Conservation (phyloP, 495 filamentous ascomycete species). For the Trichoderma gamsii region DNA sequence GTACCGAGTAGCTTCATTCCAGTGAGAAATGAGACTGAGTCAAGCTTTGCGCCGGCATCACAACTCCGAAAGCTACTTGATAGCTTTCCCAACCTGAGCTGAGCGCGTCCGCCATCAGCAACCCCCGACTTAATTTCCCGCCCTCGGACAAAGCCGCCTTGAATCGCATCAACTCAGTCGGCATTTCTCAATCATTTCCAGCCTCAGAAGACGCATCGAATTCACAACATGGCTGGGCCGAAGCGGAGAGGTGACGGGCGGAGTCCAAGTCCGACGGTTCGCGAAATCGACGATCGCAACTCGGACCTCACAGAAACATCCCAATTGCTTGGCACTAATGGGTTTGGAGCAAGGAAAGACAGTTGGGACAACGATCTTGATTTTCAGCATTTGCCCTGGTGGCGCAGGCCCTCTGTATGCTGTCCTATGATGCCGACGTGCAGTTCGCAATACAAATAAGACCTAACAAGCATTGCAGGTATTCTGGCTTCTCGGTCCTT, state of each 20-base stretch:
- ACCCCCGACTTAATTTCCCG: neutral
- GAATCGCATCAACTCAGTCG: neutral
- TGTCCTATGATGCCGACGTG: conserved; percentile 16
- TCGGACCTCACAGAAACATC: conserved; percentile 36
- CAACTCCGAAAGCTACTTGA: neutral
- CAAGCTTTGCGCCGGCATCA: neutral
- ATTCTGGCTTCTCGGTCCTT: conserved; percentile 76
- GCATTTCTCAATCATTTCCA: neutral
- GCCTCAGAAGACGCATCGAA: neutral
- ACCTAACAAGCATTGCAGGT: conserved; percentile 48
- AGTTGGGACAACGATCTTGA: conserved; percentile 46
- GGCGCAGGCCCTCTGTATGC: conserved; percentile 64
- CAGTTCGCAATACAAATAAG: neutral
- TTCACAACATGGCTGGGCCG: neutral
- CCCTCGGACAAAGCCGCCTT: neutral
- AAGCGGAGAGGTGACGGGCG: conserved; percentile 4
- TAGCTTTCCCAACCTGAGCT: neutral
- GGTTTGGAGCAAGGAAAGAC: conserved; percentile 20
- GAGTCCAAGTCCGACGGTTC: conserved; percentile 1
- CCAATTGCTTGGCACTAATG: conserved; percentile 31
- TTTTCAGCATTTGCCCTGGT: conserved; percentile 62
- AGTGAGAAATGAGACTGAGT: conserved; percentile 4
- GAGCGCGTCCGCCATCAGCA: neutral
- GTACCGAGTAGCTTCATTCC: neutral
- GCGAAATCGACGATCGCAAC: conserved; percentile 12